Percentiles rank a stretch among this genome's conserved stretches.
Conservation (phyloP, 1,284 basidiomycete species). For the Malassezia arunalokei region DNA sequence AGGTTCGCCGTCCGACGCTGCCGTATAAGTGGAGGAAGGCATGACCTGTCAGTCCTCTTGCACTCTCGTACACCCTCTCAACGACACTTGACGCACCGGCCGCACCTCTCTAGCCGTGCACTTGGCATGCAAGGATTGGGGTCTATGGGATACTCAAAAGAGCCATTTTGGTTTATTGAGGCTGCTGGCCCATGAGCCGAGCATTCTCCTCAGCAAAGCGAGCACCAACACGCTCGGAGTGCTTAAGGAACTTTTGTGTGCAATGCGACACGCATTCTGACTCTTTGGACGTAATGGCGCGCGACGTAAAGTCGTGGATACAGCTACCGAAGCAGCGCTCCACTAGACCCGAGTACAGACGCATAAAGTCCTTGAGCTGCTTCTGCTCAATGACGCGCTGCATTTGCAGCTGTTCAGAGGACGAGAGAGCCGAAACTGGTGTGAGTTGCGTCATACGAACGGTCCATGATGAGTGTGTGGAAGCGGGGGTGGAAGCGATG, state of each 20-base stretch:
- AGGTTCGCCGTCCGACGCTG: no score
- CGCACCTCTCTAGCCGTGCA: no score
- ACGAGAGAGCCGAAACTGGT: slow-evolving; percentile 38
- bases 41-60: no score
- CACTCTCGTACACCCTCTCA: no score
- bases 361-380: slow-evolving; percentile 96
- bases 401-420: slow-evolving; percentile 41
- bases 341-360: slow-evolving; percentile 86
- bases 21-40: no score
- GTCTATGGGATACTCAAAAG: not conserved
- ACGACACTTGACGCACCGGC: no score
- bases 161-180: slow-evolving; percentile 1
- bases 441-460: no score
- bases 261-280: slow-evolving; percentile 54
- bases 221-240: slow-evolving; percentile 84
- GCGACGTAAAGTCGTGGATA: slow-evolving; percentile 92
- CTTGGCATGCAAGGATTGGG: no score
- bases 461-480: no score
- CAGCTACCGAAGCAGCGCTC: slow-evolving; percentile 91
- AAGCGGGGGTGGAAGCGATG: no score
- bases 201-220: slow-evolving; percentile 54
- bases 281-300: slow-evolving; percentile 82
- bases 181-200: slow-evolving; percentile 14
- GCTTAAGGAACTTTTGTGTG: slow-evolving; percentile 89
- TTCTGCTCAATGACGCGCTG: slow-evolving; percentile 43